Evolutionary conservation across 1,139 yeast species (phyloP), one percentile per base, ranked within the genome.

Genomic region (Geotrichum aggregatum): DNA sequence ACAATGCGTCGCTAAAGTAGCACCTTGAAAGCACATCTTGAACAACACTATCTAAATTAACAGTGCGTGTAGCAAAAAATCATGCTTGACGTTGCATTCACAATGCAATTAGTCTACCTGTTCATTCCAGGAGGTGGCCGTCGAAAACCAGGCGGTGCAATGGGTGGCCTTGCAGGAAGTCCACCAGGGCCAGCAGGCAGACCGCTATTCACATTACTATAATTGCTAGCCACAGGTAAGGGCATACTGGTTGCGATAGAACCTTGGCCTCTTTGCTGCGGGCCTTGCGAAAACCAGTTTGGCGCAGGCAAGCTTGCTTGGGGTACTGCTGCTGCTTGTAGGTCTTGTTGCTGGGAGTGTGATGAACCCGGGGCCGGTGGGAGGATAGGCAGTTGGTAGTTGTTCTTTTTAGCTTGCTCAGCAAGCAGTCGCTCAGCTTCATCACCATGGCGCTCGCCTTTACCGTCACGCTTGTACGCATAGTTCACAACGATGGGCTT

Each of bases 401-500:
- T 65, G 52, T 70, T 65, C 59, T 71, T 72, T 55, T 69, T 67
- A 1, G 94, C 95, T 63, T 81, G 84, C 47, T 75, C 77, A 16
- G 94, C 92, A 55, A 91, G 72, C 48, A 78, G 59, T 60, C 97
- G 74, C 63, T 91, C 97, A 0, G 81, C 81, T 28, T 76, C 76
- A 61, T 84, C 94, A n/a, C 97, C 97, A 62, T 88, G 95, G 45
- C 79, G 76, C 47, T 74, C 75, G 52, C 76, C 79, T 49, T 75
- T 74, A 16, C 78, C 75, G 55, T 79, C 80, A 59, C 78, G 82
- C 66, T 87, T 87, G 63, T 75, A 81, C 0, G 96, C 95, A 65
- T 88, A 91, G 28, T 78, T 77, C 2, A 91, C 73, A 2, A 71
- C 66, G 1, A 87, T 72, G 39, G 78, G 78, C 51, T 76, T 76